These are phyloP conservation scores for Lumnitzera racemosa DNA, from an alignment of 345 rosid genomes.

Conservation along the genomic window DNA sequence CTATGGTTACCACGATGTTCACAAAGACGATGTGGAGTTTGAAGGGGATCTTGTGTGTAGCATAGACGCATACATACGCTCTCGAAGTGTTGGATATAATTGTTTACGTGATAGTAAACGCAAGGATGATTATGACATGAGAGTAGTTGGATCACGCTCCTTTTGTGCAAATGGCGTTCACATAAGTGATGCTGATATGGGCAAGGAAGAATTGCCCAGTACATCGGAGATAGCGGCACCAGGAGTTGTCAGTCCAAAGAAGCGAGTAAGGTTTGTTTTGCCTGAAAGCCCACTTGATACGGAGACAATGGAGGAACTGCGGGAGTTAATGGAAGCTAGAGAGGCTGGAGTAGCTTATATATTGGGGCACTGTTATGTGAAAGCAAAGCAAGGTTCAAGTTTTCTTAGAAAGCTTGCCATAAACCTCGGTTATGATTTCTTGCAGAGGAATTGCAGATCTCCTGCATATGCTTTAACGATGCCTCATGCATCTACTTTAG, in stretches of 20 bases:
- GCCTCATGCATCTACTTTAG: slow-evolving; percentile 82
- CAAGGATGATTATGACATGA: slow-evolving; percentile 47
- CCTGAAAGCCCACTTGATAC: slow-evolving; percentile 63
- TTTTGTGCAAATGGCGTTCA: slow-evolving; percentile 52
- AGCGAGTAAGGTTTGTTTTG: slow-evolving; percentile 62
- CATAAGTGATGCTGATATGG: slow-evolving; percentile 39
- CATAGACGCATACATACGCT: slow-evolving; percentile 69
- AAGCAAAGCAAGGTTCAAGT: slow-evolving; percentile 78
- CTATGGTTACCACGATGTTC: slow-evolving; percentile 84
- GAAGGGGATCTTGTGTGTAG: slow-evolving; percentile 92
- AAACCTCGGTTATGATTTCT: slow-evolving; percentile 64
- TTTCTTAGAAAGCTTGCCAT: slow-evolving; percentile 54
- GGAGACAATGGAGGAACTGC: slow-evolving; percentile 51
- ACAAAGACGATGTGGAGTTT: slow-evolving; percentile 81
- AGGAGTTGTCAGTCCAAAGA: slow-evolving; percentile 23
- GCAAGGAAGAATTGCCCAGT: slow-evolving; percentile 27
- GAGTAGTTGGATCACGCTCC: slow-evolving; percentile 76
- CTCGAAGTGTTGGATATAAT: slow-evolving; percentile 22
- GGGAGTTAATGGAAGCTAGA: slow-evolving; percentile 72
- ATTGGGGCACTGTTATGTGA: slow-evolving; percentile 72
- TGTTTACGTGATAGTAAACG: slow-evolving; percentile 14
- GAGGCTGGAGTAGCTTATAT: slow-evolving; percentile 86
- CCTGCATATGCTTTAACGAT: slow-evolving; percentile 35
- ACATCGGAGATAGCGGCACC: slow-evolving; percentile 57
- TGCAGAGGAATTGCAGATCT: slow-evolving; percentile 69